Evolutionary conservation across 176 grass and related monocot genomes (phyloP).

Genomic region (Musa schizocarpa): DNA sequence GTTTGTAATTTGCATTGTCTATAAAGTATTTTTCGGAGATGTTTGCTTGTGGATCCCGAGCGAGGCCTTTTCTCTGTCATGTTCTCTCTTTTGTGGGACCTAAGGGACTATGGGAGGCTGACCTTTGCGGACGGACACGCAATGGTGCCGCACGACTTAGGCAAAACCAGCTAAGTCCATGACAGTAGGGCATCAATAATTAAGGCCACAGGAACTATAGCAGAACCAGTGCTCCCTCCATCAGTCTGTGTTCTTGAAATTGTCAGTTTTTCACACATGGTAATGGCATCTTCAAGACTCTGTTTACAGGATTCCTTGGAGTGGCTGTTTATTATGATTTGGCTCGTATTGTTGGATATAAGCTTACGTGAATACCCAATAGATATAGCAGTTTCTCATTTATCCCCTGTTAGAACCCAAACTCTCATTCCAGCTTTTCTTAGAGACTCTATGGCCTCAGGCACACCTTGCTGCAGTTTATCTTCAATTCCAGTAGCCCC

Average conservation of each 20-base stretch:
- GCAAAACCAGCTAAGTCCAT: too few species aligned
- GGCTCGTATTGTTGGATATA: slow-evolving; percentile 52
- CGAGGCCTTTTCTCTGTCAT: too few species aligned
- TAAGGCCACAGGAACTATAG: slow-evolving; percentile 38
- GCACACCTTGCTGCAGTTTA: slow-evolving; percentile 78
- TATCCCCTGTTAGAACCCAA: slow-evolving; percentile 90
- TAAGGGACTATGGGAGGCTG: too few species aligned
- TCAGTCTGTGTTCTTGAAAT: slow-evolving; percentile 13
- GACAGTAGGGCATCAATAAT: slow-evolving; percentile 77
- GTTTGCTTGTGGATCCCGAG: too few species aligned
- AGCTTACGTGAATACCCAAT: slow-evolving; percentile 87
- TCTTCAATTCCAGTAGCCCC: slow-evolving; percentile 90
- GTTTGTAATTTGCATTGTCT: too few species aligned
- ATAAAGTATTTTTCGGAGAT: too few species aligned
- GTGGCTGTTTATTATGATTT: slow-evolving; percentile 68
- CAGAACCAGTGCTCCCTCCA: slow-evolving; percentile 25
- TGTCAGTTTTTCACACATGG: slow-evolving; percentile 21
- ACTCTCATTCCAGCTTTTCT: slow-evolving; percentile 67
- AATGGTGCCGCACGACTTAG: too few species aligned
- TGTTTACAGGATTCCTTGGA: slow-evolving; percentile 62
- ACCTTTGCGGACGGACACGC: too few species aligned
- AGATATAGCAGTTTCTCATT: slow-evolving; percentile 86
- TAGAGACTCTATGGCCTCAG: slow-evolving; percentile 84
- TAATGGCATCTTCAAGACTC: slow-evolving; percentile 63
- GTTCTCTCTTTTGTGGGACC: too few species aligned